Evolutionary conservation across 163 green algal species (phyloP).

Genomic region (Scenedesmus sp.): DNA sequence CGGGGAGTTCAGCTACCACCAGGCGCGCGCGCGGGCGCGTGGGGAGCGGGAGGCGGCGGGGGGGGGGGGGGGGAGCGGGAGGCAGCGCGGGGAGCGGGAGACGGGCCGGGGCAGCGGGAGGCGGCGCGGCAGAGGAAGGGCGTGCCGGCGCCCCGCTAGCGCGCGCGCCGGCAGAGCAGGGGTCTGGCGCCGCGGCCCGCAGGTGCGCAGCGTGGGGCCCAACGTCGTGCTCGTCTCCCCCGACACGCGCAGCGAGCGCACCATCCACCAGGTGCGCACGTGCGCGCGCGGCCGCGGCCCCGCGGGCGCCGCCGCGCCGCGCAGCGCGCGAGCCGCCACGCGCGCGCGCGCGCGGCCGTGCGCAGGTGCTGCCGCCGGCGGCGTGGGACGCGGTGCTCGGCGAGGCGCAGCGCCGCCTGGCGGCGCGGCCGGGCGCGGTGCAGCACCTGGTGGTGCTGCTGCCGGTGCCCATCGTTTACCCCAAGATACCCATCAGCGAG

Average conservation of each 20-base stretch:
- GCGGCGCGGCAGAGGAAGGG: no score
- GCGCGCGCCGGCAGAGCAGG: no score
- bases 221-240: constrained; percentile 64
- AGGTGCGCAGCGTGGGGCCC: constrained; percentile 54
- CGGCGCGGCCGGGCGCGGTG: constrained; percentile 42
- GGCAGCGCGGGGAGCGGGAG: no score
- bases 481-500: constrained; percentile 54
- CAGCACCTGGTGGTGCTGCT: constrained; percentile 71
- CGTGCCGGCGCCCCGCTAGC: no score
- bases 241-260: constrained; percentile 72
- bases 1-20: constrained; percentile 41
- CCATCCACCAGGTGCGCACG: constrained; percentile 56
- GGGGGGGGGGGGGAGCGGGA: no score
- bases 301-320: no score
- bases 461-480: constrained; percentile 78
- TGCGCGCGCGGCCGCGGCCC: no score
- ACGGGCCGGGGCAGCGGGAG: no score
- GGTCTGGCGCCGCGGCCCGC: no score
- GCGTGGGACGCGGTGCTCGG: constrained; percentile 42
- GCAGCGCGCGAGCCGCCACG: no score
- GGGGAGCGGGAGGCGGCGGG: no score
- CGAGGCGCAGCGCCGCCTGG: constrained; percentile 14
- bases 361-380: constrained; percentile 51
- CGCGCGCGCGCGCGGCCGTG: background rate
- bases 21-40: background rate